Evolutionary conservation across 768 basidiomycete species (phyloP).

Genomic region (Gyrodon lividus): DNA sequence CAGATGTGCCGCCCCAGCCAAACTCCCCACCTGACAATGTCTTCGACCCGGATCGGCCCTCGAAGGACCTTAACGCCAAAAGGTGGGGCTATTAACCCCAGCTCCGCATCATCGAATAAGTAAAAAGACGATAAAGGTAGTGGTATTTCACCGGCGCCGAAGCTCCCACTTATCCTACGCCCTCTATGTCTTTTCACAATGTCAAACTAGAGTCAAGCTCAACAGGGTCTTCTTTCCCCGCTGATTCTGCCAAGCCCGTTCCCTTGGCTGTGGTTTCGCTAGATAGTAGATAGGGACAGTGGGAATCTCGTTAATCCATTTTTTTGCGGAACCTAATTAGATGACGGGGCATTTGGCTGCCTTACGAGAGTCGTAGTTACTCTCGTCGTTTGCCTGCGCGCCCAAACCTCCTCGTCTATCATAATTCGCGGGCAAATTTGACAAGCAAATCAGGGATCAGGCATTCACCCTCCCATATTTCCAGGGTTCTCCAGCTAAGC

Average conservation of each 20-base stretch:
- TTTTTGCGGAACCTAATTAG: slow-evolving; percentile 13
- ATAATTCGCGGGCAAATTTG: no score
- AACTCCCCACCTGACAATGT: slow-evolving; percentile 82
- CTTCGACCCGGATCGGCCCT: slow-evolving; percentile 68
- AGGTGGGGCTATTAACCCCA: slow-evolving; percentile 67
- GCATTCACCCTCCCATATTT: no score
- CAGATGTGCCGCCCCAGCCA: slow-evolving; percentile 81
- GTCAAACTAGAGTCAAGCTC: slow-evolving; percentile 86
- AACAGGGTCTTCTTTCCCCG: slow-evolving; percentile 82
- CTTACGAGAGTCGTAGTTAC: no score
- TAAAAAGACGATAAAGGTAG: slow-evolving; percentile 80
- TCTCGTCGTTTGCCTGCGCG: slow-evolving; percentile 50
- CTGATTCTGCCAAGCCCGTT: slow-evolving; percentile 39
- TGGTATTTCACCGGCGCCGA: slow-evolving; percentile 72
- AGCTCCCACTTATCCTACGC: slow-evolving; percentile 83
- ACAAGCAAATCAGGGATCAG: no score
- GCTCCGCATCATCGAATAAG: slow-evolving; percentile 75
- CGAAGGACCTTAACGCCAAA: slow-evolving; percentile 70
- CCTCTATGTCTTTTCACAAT: slow-evolving; percentile 82
- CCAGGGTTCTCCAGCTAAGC: no score
- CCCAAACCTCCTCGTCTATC: no score
- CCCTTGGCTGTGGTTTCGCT: slow-evolving; percentile 45
- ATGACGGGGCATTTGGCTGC: no score
- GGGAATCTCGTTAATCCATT: slow-evolving; percentile 44
- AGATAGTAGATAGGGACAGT: slow-evolving; percentile 48